Percentiles rank a stretch among this genome's conserved stretches.
Evolutionary conservation across 1,139 yeast species (phyloP).

Genomic region (Suhomyces bribrorum): DNA sequence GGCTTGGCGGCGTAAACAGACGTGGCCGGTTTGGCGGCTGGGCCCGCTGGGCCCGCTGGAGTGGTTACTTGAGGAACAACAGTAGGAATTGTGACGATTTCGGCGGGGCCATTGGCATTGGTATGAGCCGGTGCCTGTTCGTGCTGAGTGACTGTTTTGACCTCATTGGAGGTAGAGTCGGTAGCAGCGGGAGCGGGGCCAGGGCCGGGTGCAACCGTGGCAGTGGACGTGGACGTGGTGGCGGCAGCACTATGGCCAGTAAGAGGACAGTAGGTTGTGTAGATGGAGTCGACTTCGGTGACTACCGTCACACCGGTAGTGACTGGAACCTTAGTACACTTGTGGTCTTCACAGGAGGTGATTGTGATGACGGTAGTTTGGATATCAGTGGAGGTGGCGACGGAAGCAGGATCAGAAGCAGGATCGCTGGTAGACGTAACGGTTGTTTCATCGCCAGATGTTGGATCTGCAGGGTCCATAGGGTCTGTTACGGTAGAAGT

Average conservation of each 20-base stretch:
- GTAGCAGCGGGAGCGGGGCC: slow-evolving; percentile 6
- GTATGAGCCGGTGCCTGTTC: slow-evolving; percentile 7
- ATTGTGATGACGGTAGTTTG: slow-evolving; percentile 32
- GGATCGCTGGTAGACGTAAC: too few species aligned
- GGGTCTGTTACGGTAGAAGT: slow-evolving; percentile 5
- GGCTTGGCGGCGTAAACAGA: slow-evolving; percentile 5
- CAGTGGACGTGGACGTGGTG: slow-evolving; percentile 2
- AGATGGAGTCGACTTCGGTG: slow-evolving; percentile 23
- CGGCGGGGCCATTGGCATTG: slow-evolving; percentile 14
- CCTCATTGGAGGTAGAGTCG: slow-evolving; percentile 5
- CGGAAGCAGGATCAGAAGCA: background rate
- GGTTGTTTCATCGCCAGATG: too few species aligned
- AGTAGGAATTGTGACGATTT: slow-evolving; percentile 14
- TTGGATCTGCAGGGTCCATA: too few species aligned
- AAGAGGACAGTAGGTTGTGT: slow-evolving; percentile 19
- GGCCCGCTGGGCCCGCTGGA: slow-evolving; percentile 8
- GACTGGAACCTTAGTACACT: slow-evolving; percentile 35
- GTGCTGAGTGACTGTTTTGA: slow-evolving; percentile 10
- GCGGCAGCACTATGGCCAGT: slow-evolving; percentile 3
- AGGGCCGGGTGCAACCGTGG: slow-evolving; percentile 5
- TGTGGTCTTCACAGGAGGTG: slow-evolving; percentile 46
- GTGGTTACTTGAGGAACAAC: slow-evolving; percentile 13
- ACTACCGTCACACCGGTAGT: slow-evolving; percentile 45
- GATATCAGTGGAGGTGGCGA: slow-evolving; percentile 14
- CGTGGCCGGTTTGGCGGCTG: slow-evolving; percentile 2